Base-by-base conservation (phyloP, 179 eudicot genomes). In the Gypsophila paniculata region DNA sequence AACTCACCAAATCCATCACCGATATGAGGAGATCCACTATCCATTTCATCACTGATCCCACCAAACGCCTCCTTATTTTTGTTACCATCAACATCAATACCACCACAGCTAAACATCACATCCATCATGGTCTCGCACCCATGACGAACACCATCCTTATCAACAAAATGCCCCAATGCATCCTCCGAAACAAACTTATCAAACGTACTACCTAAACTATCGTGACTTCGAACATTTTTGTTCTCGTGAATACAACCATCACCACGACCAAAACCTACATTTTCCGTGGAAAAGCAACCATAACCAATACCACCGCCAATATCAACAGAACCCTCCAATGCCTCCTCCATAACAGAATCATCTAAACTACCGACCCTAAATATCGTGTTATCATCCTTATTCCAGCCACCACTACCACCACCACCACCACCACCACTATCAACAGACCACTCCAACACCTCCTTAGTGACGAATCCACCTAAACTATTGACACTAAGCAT, bases 21-120 rank as follows among this genome's bases (percentile, higher is more conserved):
- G 10, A 61, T 57, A 10, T 85, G 90, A 67, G 85, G 87, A 71
- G 53, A 71, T 62, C 75, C 90, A 39, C 63, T 84, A 17, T 63
- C 84, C 32, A 77, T 89, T 93, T 78, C 76, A 39, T 59, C 51
- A 61, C 63, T 61, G 22, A 62, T 64, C 59, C 49, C 60, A 52
- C 36, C 55, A 48, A 29, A 48, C 80, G 17, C 34, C 36, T 29
- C 42, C 38, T 17, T 38, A 36, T 11, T 25, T 15, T 8, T 52
- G 26, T n/a, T 26, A 52, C 26, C 23, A 12, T 14, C 4, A 38
- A 69, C 38, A 29, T 55, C 53, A 67, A 38, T n/a, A 76, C 68
- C 69, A 70, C 38, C 74, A 69, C 58, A 44, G 3, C 55, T 29
- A 58, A 34, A 74, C 26, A 59, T 63, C 42, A 44, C 67, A 54